A percentile compares a stretch with the other conserved stretches of the same genome.
Conservation (phyloP, 1,284 basidiomycete genomes). For the Tilletiopsis washingtonensis region DNA sequence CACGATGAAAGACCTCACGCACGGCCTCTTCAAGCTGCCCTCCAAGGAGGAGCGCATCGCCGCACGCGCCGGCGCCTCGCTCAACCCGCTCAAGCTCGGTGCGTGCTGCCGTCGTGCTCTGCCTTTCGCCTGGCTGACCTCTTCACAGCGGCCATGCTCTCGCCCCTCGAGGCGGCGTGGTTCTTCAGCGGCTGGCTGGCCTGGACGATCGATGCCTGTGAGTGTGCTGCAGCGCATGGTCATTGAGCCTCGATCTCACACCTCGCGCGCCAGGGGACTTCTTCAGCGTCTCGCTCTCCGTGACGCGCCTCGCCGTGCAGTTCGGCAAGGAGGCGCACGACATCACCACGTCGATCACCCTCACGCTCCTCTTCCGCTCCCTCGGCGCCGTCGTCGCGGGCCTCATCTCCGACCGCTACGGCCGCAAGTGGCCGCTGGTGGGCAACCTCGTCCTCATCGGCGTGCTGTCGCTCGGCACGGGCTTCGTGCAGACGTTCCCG, state of each 20-base stretch:
- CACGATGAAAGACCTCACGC: slow-evolving; percentile 33
- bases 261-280: too few relatives aligned
- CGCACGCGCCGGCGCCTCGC: slow-evolving; percentile 30
- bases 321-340: slow-evolving; percentile 13
- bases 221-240: not conserved
- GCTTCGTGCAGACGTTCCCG: slow-evolving; percentile 51
- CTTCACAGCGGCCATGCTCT: slow-evolving; percentile 30
- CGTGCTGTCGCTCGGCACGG: slow-evolving; percentile 65
- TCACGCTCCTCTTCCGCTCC: slow-evolving; percentile 83
- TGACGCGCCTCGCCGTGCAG: slow-evolving; percentile 12
- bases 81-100: slow-evolving; percentile 37
- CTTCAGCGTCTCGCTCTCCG: slow-evolving; percentile 40
- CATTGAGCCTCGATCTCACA: too few relatives aligned
- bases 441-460: slow-evolving; percentile 53
- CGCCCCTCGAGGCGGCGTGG: slow-evolving; percentile 23
- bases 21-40: slow-evolving; percentile 41
- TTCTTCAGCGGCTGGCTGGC: slow-evolving; percentile 40
- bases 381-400: slow-evolving; percentile 75
- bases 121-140: too few relatives aligned
- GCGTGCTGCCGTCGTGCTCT: not conserved
- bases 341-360: slow-evolving; percentile 63
- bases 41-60: slow-evolving; percentile 30
- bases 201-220: slow-evolving; percentile 20
- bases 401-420: slow-evolving; percentile 57
- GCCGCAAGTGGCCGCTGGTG: slow-evolving; percentile 85